Evolutionary conservation across 202 grass and related monocot genomes (phyloP).

Genomic region (Alloteropsis angusta): DNA sequence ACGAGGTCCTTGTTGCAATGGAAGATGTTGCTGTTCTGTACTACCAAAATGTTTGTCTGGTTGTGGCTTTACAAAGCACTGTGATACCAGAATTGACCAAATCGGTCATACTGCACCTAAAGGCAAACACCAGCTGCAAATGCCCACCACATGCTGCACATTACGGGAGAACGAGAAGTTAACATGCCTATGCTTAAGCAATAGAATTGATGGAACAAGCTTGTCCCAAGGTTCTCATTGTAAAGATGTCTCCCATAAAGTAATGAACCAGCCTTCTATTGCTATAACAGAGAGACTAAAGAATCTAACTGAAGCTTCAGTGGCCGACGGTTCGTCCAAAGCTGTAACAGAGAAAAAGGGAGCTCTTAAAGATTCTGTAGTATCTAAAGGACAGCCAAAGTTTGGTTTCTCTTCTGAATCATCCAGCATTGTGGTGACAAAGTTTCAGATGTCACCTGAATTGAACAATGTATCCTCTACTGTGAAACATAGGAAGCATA

Average conservation of each 20-base stretch:
- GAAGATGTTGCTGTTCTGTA: slow-evolving; percentile 40
- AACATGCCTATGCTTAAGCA: slow-evolving; percentile 48
- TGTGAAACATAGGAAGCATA: slow-evolving; percentile 26
- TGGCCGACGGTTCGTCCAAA: slow-evolving; percentile 11
- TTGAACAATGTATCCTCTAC: slow-evolving; percentile 34
- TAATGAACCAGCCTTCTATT: slow-evolving; percentile 15
- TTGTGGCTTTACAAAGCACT: slow-evolving; percentile 29
- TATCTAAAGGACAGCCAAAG: slow-evolving; percentile 31
- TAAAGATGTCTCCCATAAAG: slow-evolving; percentile 49
- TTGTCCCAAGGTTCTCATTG: slow-evolving; percentile 27
- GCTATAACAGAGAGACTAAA: slow-evolving; percentile 25
- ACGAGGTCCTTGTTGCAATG: slow-evolving; percentile 20
- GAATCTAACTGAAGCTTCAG: slow-evolving; percentile 33
- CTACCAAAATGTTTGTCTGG: slow-evolving; percentile 35
- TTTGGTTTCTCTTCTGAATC: slow-evolving; percentile 74
- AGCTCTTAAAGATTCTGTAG: slow-evolving; percentile 25
- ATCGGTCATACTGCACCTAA: slow-evolving; percentile 21
- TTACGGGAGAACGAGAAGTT: slow-evolving; percentile 38
- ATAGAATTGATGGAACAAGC: slow-evolving; percentile 28
- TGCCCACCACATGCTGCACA: slow-evolving; percentile 28
- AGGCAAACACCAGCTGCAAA: slow-evolving; percentile 11
- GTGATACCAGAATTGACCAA: slow-evolving; percentile 30
- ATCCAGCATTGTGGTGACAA: slow-evolving; percentile 63
- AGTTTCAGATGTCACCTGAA: slow-evolving; percentile 61
- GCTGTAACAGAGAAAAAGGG: slow-evolving; percentile 15